A percentile compares a stretch with the other conserved stretches of the same genome.
phyloP scores from a whole-genome alignment of 805 yeast genomes.

The Candida germanica region DNA sequence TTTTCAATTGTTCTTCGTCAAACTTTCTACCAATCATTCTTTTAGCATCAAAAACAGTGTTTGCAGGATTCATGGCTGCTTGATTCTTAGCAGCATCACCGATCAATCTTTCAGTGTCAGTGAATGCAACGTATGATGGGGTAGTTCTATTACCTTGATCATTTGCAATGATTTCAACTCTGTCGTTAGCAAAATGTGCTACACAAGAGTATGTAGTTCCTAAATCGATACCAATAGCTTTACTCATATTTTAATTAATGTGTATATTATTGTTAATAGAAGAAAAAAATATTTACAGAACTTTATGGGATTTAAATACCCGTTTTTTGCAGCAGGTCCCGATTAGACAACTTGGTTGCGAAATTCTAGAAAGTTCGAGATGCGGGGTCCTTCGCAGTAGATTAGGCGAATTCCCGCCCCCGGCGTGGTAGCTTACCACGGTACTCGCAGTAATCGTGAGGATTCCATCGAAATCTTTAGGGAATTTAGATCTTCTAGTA shows the following conservation, averaged over 20 bases:
- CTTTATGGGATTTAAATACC: slow-evolving; percentile 5
- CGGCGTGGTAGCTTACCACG: no score
- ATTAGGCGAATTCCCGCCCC: no score
- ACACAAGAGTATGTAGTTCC: slow-evolving; percentile 99
- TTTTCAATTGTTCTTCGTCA: slow-evolving; percentile 72
- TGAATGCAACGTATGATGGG: slow-evolving; percentile 95
- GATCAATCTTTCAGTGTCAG: slow-evolving; percentile 90
- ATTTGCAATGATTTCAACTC: slow-evolving; percentile 93
- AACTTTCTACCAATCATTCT: slow-evolving; percentile 86
- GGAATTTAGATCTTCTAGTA: no score
- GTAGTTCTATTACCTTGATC: slow-evolving; percentile 99
- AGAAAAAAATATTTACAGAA: slow-evolving; percentile 4
- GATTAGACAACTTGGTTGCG: slow-evolving; percentile 13
- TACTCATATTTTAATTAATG: slow-evolving; percentile 14
- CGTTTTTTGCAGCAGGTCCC: not conserved
- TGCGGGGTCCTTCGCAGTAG: slow-evolving; percentile 1
- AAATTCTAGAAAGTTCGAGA: slow-evolving; percentile 14
- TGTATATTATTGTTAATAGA: not conserved
- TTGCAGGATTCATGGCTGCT: slow-evolving; percentile 93
- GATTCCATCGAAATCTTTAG: no score
- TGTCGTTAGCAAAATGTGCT: slow-evolving; percentile 64
- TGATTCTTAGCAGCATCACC: slow-evolving; percentile 99
- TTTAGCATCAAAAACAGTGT: slow-evolving; percentile 95
- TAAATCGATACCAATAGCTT: slow-evolving; percentile 81
- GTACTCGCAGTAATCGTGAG: no score